Evolutionary conservation across 2,329 filamentous ascomycete species (phyloP), one percentile per base, ranked within the genome.

Genomic region (Aureobasidium zeae): DNA sequence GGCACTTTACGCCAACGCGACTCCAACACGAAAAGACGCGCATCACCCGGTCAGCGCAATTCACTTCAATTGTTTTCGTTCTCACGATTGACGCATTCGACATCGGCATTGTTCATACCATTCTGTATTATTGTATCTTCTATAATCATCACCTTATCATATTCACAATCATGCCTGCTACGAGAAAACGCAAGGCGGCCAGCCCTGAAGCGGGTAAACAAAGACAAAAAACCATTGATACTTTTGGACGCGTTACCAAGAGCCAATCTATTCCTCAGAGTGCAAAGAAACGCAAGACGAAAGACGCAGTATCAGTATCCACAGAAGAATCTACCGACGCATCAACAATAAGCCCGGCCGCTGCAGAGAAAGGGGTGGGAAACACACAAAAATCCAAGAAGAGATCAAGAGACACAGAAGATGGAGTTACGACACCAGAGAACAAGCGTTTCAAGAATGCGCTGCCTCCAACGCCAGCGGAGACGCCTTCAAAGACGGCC

Each of bases 401-500:
- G 31, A 30, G 38, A 17, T 38, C 47, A 36, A 33, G 48, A 30
- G 43, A 47, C 10, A 15, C 17, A 22, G 45, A 39, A 24, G 46
- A 48, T n/a, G 32, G 34, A 20, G 39, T 39, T 16, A 37, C 44
- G 12, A 58, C 58, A 38, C 57, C 57, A 31, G 53, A 55, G 13
- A 53, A 51, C n/a, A 59, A 61, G 48, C 57, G 58, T 29, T 47
- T 58, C 48, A 58, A 55, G 41, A 52, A 59, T 43, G 49, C 49
- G 4, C 38, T 54, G 16, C 57, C 55, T 13, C 50, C 53, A 10
- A 56, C 56, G 2, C 56, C 59, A 6, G 47, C 45, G 29, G 55
- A 58, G 30, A 64, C 60, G n/a, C 60, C 61, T 3, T 60, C 58
- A 33, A 59, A 55, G 46, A 53, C 52, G 29, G 53, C 61, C 3